Conservation (phyloP, 2,329 filamentous ascomycete species). For the Fusarium paranaense region DNA sequence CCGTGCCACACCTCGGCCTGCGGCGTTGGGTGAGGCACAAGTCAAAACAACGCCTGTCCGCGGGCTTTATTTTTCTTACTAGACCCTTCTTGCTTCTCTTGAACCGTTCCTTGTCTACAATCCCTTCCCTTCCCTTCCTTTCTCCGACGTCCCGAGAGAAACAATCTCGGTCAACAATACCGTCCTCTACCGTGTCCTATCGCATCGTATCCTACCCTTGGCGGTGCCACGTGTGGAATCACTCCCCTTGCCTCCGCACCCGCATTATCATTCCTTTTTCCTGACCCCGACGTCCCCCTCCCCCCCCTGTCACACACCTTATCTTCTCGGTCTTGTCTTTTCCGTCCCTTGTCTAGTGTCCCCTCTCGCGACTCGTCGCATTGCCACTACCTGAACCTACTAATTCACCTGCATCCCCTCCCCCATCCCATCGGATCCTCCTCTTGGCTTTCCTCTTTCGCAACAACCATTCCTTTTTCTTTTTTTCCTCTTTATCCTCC, state of each 20-base stretch:
- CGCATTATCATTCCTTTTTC: constrained; percentile 1
- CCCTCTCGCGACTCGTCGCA: background rate
- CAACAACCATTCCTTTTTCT: background rate
- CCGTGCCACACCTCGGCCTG: background rate
- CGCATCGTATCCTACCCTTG: background rate
- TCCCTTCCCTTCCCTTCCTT: background rate
- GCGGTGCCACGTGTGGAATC: background rate
- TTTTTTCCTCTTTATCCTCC: constrained; percentile 21
- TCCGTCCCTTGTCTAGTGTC: constrained; percentile 7
- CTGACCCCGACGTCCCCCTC: background rate
- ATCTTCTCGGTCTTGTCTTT: constrained; percentile 21
- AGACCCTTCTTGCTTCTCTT: background rate
- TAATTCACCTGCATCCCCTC: constrained; percentile 4
- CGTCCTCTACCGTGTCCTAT: background rate
- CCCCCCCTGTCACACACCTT: background rate
- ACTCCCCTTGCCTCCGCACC: constrained; percentile 6
- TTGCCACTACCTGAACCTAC: constrained; percentile 25
- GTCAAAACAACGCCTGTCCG: background rate
- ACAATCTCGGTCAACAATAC: background rate
- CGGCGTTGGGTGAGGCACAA: background rate
- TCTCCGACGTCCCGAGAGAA: background rate
- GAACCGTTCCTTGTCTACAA: background rate
- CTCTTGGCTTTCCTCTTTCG: background rate
- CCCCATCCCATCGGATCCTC: background rate
- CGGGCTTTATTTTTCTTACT: background rate